These are phyloP conservation scores for Ascochyta clinopodiicola DNA, from an alignment of 2,329 filamentous ascomycete species.

Conservation along the genomic window DNA sequence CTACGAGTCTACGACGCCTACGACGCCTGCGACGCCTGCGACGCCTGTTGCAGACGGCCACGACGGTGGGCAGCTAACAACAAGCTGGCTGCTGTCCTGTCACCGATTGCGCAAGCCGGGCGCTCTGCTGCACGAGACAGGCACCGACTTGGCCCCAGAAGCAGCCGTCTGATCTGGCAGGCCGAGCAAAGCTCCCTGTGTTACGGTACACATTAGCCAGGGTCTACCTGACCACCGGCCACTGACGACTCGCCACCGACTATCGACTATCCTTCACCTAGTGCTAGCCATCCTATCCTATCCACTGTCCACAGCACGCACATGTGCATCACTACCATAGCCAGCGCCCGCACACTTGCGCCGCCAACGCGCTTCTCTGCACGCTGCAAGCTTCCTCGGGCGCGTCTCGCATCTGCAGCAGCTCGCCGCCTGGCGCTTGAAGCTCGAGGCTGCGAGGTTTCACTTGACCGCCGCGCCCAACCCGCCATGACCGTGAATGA, in stretches of 20 bases:
- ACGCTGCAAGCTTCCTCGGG: slow-evolving; percentile 2
- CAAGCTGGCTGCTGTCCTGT: background rate
- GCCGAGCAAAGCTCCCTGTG: background rate
- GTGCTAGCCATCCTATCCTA: background rate
- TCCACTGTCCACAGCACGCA: background rate
- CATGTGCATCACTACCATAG: background rate
- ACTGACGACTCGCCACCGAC: too few relatives aligned
- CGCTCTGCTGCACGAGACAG: background rate
- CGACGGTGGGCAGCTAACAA: too few relatives aligned
- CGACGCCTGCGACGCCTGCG: background rate
- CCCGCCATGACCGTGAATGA: background rate
- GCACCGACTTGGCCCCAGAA: background rate
- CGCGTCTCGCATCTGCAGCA: slow-evolving; percentile 24
- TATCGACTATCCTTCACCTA: too few relatives aligned
- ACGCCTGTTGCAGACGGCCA: background rate
- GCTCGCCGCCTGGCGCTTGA: slow-evolving; percentile 8
- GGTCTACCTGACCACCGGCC: too few relatives aligned
- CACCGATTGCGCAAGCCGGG: background rate
- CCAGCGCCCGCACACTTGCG: too few relatives aligned
- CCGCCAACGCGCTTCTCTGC: background rate
- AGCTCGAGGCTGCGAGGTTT: slow-evolving; percentile 14
- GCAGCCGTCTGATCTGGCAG: background rate
- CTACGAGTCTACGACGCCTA: too few relatives aligned
- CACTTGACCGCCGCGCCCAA: slow-evolving; percentile 13
- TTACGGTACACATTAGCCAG: background rate